A percentile compares a stretch with the other conserved stretches of the same genome.
These are phyloP conservation scores for Sporothrix humicola DNA, from an alignment of 2,329 filamentous ascomycete species.

Conservation along the genomic window DNA sequence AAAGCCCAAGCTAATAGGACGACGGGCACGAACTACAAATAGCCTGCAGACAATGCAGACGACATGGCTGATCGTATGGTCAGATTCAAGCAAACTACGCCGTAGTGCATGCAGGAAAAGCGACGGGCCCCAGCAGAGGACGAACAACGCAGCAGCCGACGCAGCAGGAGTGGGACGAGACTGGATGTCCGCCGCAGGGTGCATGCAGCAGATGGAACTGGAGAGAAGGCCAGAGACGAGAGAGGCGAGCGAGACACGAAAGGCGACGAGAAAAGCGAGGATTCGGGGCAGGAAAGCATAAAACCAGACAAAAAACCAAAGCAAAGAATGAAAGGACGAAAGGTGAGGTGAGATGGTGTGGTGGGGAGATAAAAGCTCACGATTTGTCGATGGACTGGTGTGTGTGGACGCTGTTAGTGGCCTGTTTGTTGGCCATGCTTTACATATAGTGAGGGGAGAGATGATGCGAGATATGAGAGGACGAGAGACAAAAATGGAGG, in stretches of 20 bases:
- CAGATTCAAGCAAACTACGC: background rate
- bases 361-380: conserved; percentile 30
- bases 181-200: conserved; percentile 31
- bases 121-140: background rate
- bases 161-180: conserved; percentile 29
- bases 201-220: conserved; percentile 24
- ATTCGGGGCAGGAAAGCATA: background rate
- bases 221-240: background rate
- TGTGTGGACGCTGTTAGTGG: conserved; percentile 18
- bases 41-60: conserved; percentile 6
- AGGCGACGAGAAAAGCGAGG: background rate
- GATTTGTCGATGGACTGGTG: conserved; percentile 14
- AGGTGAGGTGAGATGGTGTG: background rate
- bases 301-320: background rate
- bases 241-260: background rate
- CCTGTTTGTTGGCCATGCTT: conserved; percentile 20
- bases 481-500: background rate
- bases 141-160: conserved; percentile 21
- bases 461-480: too few species aligned
- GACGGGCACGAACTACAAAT: background rate
- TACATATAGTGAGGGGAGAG: background rate
- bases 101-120: conserved; percentile 29
- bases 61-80: conserved; percentile 24
- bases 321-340: background rate
- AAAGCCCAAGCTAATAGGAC: background rate